Evolutionary conservation across 208 protist species (phyloP), one percentile per base, ranked within the genome.

Genomic region (Trypanosoma platydactyli): DNA sequence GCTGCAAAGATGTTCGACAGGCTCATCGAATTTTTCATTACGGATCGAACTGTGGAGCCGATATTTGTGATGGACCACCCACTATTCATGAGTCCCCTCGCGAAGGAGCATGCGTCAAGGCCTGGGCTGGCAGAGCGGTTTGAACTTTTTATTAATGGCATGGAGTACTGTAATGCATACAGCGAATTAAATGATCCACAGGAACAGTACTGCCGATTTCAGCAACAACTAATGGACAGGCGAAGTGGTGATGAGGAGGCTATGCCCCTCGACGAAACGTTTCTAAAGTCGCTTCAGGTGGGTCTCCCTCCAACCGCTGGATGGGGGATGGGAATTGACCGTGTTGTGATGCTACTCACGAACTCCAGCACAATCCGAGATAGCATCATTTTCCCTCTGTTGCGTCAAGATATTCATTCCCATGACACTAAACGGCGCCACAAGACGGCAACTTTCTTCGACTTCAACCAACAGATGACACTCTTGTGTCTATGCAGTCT

Each of bases 161-260:
- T 82, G 16, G 98, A 99, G 78, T 87, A 98, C 59, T 95, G 86
- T 53, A 99, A 99, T 78, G 96, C 97, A 2, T 99, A 99, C 70
- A 98, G 88, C 24, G 97, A 99, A 71, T 81, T 99, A 29, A 99
- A 98, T 67, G 92, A 99, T 71, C 97, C 98, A 42, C 70, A 91
- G 53, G 95, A 98, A 64, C 97, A 99, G 83, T 91, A 93, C 66
- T 74, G 67, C 35, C 91, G 97, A 62, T 99, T 99, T 48, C 79
- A 97, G 67, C 77, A 89, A 62, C 97, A 99, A 72, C 60, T 92
- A 24, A 44, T 91, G 24, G 92, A 97, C 53, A 78, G 84, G 49
- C 76, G 79, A 59, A 76, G 69, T 2, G 96, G 95, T 55, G 97
- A 98, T 69, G 92, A 97, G 6, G 96, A 99, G 83, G 90, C 95